phyloP scores from a whole-genome alignment of 208 protist genomes.

The Wallacemonas collosoma region DNA sequence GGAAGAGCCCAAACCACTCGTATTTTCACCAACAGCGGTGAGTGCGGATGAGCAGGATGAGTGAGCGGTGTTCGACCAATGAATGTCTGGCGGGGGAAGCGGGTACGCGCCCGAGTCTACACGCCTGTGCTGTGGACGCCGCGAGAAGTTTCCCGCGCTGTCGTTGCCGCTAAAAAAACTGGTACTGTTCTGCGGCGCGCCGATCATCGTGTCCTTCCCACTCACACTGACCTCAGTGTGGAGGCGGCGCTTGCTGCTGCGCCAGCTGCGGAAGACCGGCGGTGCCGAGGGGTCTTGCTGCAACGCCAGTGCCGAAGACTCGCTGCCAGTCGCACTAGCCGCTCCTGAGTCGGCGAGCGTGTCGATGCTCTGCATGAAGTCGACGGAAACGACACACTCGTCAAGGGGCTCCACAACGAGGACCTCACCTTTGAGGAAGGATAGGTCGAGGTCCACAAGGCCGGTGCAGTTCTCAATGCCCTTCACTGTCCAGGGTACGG shows the following conservation, averaged over 20 bases:
- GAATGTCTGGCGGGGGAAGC: background rate
- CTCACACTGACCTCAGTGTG: background rate
- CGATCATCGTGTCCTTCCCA: background rate
- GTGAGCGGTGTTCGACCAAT: too few species aligned
- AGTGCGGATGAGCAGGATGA: too few species aligned
- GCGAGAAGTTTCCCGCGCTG: background rate
- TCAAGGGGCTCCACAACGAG: slow-evolving; percentile 79
- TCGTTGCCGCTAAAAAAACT: background rate
- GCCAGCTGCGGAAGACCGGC: slow-evolving; percentile 2
- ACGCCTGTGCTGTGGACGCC: background rate
- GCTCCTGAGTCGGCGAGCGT: background rate
- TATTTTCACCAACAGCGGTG: too few species aligned
- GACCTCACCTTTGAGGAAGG: slow-evolving; percentile 37
- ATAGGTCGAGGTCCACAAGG: slow-evolving; percentile 63
- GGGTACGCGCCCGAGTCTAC: slow-evolving; percentile 2
- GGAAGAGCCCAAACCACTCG: too few species aligned
- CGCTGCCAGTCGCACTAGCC: too few species aligned
- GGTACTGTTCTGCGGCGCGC: background rate
- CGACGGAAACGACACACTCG: slow-evolving; percentile 61
- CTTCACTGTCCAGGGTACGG: slow-evolving; percentile 76
- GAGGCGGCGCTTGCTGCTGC: slow-evolving; percentile 11
- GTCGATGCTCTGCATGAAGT: slow-evolving; percentile 15
- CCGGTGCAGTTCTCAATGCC: slow-evolving; percentile 66
- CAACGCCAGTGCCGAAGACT: background rate
- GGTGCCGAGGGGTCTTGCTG: background rate